Base-by-base conservation (phyloP, 371 early-diverging fungal genomes). In the Mucor mucedo region DNA sequence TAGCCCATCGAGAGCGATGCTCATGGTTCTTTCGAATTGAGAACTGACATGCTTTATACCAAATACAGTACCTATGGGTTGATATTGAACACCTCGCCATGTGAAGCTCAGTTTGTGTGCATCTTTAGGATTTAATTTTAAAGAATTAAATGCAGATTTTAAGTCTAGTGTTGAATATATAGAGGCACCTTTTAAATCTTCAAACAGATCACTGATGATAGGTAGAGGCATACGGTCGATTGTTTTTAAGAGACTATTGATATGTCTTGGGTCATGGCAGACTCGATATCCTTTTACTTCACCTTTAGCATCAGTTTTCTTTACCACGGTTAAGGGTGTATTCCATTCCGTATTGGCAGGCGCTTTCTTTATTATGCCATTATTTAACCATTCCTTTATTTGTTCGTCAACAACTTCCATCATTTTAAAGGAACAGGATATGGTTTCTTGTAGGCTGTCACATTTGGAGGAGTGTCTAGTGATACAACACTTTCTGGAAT, bases 191-290 rank as follows among this genome's bases (percentile, higher is more conserved):
- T 60, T 16, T n/a, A 66, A 16, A 13, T 59, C 56, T 44, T 60
- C 57, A 56, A 66, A 66, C 1, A 66, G 42, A 33, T 68, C 68
- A 28, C 33, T 52, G 41, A 65, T 59, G 7, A 54, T 13, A 14
- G 59, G 65, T 9, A 65, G 11, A 10, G 65, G 58, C 38, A 54
- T 49, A 5, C 59, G 52, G 58, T 65, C 66, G 0, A 16, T 52
- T 3, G 29, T 14, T 11, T 44, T 28, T 11, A 66, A 28, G 1
- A 66, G 39, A 14, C 4, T 3, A 47, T 66, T 66, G 4, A 66
- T 35, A 28, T 52, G 41, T 35, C 60, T 16, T n/a, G 66, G 60
- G 52, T 66, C 66, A 35, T 52, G 52, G 40, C 66, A 66, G 5
- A 55, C 54, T 11, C 66, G 30, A 41, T 61, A 45, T 0, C 57